Conservation (phyloP, 2,329 filamentous ascomycete species). For the Fusarium pseudograminearum region DNA sequence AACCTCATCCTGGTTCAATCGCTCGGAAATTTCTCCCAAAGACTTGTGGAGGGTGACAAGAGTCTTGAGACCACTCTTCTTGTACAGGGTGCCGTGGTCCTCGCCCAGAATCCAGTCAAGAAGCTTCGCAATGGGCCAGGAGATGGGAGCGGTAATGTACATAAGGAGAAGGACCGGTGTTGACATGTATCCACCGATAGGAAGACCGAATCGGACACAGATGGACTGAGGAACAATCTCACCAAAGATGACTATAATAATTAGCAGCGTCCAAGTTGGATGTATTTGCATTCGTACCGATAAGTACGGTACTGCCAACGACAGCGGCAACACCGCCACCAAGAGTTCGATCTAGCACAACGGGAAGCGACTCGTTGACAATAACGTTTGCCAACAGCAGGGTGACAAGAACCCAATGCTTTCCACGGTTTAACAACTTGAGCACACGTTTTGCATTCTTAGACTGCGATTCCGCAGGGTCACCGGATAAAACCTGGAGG, state of each 20-base stretch:
- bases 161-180: conserved; percentile 88
- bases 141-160: conserved; percentile 90
- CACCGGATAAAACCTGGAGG: conserved; percentile 90
- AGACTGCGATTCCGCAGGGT: conserved; percentile 85
- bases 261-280: conserved; percentile 36
- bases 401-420: conserved; percentile 98
- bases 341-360: conserved; percentile 92
- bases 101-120: conserved; percentile 93
- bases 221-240: conserved; percentile 96
- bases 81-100: conserved; percentile 96
- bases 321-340: conserved; percentile 96
- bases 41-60: conserved; percentile 95
- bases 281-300: conserved; percentile 71
- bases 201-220: conserved; percentile 94
- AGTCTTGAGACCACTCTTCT: conserved; percentile 97
- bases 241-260: conserved; percentile 86
- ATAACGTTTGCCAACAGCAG: conserved; percentile 95
- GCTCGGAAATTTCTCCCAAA: conserved; percentile 85
- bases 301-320: conserved; percentile 90
- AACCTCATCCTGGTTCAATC: conserved; percentile 96
- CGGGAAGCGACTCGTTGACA: conserved; percentile 95
- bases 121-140: conserved; percentile 95
- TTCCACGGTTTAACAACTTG: conserved; percentile 83
- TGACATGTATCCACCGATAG: conserved; percentile 94
- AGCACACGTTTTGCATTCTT: conserved; percentile 87